Conservation (phyloP, 495 filamentous ascomycete species). For the Terfezia boudieri region DNA sequence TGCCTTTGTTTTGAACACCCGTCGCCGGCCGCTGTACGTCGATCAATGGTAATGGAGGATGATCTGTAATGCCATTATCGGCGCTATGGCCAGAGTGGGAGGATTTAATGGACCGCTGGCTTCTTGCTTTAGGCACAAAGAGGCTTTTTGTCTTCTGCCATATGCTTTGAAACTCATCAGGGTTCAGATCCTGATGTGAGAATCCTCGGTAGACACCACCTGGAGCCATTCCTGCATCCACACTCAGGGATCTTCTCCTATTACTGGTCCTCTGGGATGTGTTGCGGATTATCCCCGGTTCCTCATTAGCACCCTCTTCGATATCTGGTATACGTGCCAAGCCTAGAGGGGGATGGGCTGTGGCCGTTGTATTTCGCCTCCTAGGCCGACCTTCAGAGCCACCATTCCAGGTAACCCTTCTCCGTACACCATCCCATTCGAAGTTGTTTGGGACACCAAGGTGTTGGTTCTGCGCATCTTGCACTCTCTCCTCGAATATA, state of each 20-base stretch:
- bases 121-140: not conserved
- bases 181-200: slow-evolving; percentile 21
- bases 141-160: slow-evolving; percentile 13
- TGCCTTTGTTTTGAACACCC: not conserved
- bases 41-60: not conserved
- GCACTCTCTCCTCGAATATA: slow-evolving; percentile 50
- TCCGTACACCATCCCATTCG: slow-evolving; percentile 84
- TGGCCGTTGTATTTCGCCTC: slow-evolving; percentile 23
- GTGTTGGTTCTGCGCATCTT: slow-evolving; percentile 49
- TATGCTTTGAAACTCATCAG: slow-evolving; percentile 17
- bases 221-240: slow-evolving; percentile 22
- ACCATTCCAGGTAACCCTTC: slow-evolving; percentile 44
- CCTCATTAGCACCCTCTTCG: slow-evolving; percentile 32
- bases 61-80: not conserved
- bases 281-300: slow-evolving; percentile 34
- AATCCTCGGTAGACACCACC: slow-evolving; percentile 6
- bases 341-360: slow-evolving; percentile 58
- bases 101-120: not conserved
- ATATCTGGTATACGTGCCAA: slow-evolving; percentile 66
- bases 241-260: slow-evolving; percentile 28
- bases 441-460: slow-evolving; percentile 37
- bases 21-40: not conserved
- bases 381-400: slow-evolving; percentile 18
- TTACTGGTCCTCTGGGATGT: slow-evolving; percentile 24
- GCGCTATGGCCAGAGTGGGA: not conserved